Evolutionary conservation across 257 asterid genomes (phyloP), one percentile per base, ranked within the genome.

Genomic region (Forsythia viridissima): DNA sequence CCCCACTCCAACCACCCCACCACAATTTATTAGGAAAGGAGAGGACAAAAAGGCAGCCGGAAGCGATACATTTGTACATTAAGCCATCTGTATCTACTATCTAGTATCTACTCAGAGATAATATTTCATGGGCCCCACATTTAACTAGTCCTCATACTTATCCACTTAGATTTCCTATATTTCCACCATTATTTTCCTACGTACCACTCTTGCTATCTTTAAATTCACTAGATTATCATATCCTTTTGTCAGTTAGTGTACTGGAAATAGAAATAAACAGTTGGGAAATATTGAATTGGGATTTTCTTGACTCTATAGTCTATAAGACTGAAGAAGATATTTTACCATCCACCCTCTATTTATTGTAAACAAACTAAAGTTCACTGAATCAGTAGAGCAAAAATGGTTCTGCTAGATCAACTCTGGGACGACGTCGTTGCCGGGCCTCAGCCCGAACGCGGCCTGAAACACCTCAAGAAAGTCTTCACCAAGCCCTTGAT

Each of bases 401-500:
- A 74, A 70, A 92, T 93, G 97, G 97, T 89, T 84, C 88, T 95
- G 81, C 90, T 95, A 8, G 99, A 93, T 78, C 88, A 91, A 16
- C 88, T 95, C 4, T 95, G 98, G 99, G 99, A 95, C 72, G 99
- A 95, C 41, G 97, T 92, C 9, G 91, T 85, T 5, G 98, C 94
- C 74, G 99, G 99, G 75, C 97, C 97, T 74, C 91, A 83, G 76
- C 98, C 98, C 71, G 94, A 89, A 46, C 87, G 90, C 24, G 98
- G 97, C 85, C 98, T 93, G 2, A 89, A 90, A 80, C 95, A 90
- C 76, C 98, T 95, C 77, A 80, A 94, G 81, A 89, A 87, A 77
- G 81, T 65, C 75, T 85, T 86, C 78, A 16, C 86, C 68, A 84
- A 76, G 46, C 87, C 92, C 67, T 21, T 89, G 81, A 85, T 74